Conservation (phyloP, 805 yeast genomes). For the Saccharomycopsis synnaedendra region DNA sequence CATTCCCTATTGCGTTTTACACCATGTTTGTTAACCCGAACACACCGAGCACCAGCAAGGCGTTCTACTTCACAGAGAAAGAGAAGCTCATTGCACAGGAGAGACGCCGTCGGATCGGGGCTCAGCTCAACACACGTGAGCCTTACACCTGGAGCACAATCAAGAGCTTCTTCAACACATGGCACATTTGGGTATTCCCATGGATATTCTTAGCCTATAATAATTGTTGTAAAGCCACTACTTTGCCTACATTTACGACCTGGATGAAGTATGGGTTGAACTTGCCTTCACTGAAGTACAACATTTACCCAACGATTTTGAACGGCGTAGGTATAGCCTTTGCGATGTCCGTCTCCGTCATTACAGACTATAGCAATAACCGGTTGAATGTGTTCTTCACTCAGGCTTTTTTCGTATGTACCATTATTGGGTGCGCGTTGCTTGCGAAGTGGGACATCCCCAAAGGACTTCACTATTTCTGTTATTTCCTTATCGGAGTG, state of each 20-base stretch:
- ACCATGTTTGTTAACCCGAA: constrained; percentile 30
- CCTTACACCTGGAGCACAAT: constrained; percentile 26
- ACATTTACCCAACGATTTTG: constrained; percentile 30
- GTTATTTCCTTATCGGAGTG: constrained; percentile 35
- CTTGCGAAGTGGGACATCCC: constrained; percentile 40
- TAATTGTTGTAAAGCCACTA: constrained; percentile 20
- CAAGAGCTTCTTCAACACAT: constrained; percentile 21
- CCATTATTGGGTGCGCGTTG: constrained; percentile 31
- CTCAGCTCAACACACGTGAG: constrained; percentile 23
- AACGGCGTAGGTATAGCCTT: constrained; percentile 28
- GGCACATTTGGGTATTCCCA: constrained; percentile 39
- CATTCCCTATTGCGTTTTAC: constrained; percentile 25
- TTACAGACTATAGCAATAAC: constrained; percentile 28
- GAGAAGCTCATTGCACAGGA: constrained; percentile 23
- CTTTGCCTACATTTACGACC: constrained; percentile 32
- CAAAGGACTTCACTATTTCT: constrained; percentile 36
- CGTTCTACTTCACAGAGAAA: constrained; percentile 21
- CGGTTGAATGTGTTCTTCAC: constrained; percentile 42
- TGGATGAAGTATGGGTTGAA: constrained; percentile 33
- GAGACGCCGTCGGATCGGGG: constrained; percentile 17
- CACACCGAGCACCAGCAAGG: constrained; percentile 21
- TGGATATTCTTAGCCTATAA: constrained; percentile 16
- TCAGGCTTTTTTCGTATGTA: constrained; percentile 29
- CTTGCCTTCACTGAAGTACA: constrained; percentile 26
- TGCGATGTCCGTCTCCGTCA: constrained; percentile 23